Conservation (phyloP, 2,329 filamentous ascomycete genomes). For the Pseudophaeomoniella oleicola region DNA sequence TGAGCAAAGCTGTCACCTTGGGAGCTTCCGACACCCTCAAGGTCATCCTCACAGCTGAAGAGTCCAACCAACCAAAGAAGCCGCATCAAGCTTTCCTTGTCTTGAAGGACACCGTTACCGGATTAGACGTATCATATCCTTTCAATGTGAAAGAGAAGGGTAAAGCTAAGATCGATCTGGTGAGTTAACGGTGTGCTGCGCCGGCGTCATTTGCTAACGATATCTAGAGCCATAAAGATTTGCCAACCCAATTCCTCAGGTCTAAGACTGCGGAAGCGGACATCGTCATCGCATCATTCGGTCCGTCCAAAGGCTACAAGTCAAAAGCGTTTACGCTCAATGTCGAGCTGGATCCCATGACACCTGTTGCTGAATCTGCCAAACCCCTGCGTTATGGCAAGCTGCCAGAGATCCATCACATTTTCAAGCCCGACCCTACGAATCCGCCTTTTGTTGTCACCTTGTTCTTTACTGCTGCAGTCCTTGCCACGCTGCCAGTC, state of each 20-base stretch:
- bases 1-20: constrained; percentile 51
- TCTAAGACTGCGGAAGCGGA: constrained; percentile 56
- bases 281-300: constrained; percentile 76
- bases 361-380: constrained; percentile 45
- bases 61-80: constrained; percentile 62
- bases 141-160: constrained; percentile 75
- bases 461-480: constrained; percentile 57
- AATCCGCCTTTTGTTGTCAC: constrained; percentile 72
- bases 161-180: constrained; percentile 72
- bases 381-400: constrained; percentile 70
- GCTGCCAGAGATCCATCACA: constrained; percentile 74
- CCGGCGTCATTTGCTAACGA: constrained; percentile 3
- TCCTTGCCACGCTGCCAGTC: constrained; percentile 58
- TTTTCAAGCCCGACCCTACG: constrained; percentile 65
- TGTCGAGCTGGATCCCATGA: constrained; percentile 48
- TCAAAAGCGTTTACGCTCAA: constrained; percentile 59
- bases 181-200: constrained; percentile 33
- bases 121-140: constrained; percentile 76
- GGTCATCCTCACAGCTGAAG: constrained; percentile 65
- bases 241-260: constrained; percentile 67
- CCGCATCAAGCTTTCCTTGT: constrained; percentile 91
- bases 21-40: constrained; percentile 61
- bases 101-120: constrained; percentile 57
- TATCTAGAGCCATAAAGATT: constrained; percentile 67
- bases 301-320: constrained; percentile 52